phyloP scores from a whole-genome alignment of 306 rosid genomes.

The Phaseolus lunatus region DNA sequence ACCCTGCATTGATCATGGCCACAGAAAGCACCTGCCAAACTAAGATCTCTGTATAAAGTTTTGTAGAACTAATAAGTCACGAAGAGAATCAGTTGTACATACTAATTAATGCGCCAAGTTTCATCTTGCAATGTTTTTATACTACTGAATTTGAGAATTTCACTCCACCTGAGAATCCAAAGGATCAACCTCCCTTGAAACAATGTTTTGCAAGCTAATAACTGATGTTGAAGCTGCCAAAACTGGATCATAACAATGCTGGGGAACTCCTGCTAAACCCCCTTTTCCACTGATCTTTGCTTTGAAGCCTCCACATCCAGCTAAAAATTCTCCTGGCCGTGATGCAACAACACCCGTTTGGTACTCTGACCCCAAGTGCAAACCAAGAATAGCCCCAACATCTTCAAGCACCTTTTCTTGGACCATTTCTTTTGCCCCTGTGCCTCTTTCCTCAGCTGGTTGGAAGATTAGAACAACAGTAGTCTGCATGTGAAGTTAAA shows the following conservation, averaged over 20 bases:
- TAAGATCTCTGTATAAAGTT: constrained; percentile 16
- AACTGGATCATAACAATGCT: constrained; percentile 72
- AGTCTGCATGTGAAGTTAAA: constrained; percentile 56
- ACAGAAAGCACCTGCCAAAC: constrained; percentile 86
- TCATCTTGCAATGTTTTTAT: neutral
- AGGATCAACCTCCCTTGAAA: constrained; percentile 89
- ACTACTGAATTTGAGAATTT: constrained; percentile 22
- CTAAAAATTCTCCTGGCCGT: constrained; percentile 81
- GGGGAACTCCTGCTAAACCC: constrained; percentile 80
- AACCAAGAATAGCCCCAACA: constrained; percentile 80
- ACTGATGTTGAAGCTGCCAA: constrained; percentile 85
- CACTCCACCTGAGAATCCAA: constrained; percentile 80
- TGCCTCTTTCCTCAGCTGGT: constrained; percentile 88
- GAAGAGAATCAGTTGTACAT: constrained; percentile 11
- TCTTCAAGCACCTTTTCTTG: constrained; percentile 71
- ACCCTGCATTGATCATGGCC: constrained; percentile 69
- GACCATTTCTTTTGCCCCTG: constrained; percentile 85
- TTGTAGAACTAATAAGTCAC: constrained; percentile 10
- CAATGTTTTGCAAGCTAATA: constrained; percentile 81
- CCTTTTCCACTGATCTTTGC: constrained; percentile 84
- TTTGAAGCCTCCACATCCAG: constrained; percentile 96
- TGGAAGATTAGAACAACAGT: constrained; percentile 83
- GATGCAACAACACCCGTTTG: constrained; percentile 75
- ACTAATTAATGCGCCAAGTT: neutral
- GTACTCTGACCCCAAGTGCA: constrained; percentile 59